Conservation (phyloP, 2,329 filamentous ascomycete genomes). For the Botrytis hyacinthi region DNA sequence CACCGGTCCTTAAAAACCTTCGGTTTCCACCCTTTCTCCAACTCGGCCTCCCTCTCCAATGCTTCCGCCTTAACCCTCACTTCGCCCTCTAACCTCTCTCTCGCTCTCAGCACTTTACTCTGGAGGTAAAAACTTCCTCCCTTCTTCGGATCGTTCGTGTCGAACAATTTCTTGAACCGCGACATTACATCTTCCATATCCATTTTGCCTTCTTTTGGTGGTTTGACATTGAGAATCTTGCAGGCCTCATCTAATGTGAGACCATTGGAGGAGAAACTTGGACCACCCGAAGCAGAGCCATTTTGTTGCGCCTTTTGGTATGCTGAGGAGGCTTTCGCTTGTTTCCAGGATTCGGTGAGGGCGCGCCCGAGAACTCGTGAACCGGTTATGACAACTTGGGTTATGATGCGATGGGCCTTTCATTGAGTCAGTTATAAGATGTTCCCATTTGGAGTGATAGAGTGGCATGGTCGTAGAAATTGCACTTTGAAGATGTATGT, state of each 20-base stretch:
- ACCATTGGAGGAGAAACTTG: slow-evolving; percentile 58
- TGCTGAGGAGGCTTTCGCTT: slow-evolving; percentile 82
- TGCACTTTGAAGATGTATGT: not conserved
- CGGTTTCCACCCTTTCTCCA: slow-evolving; percentile 86
- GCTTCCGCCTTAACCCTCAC: slow-evolving; percentile 69
- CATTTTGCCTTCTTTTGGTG: slow-evolving; percentile 72
- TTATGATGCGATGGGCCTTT: slow-evolving; percentile 91
- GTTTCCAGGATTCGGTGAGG: slow-evolving; percentile 91
- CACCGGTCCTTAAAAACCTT: slow-evolving; percentile 89
- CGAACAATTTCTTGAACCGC: slow-evolving; percentile 92
- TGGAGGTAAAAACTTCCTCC: slow-evolving; percentile 98
- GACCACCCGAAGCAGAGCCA: slow-evolving; percentile 52
- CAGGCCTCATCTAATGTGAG: slow-evolving; percentile 95
- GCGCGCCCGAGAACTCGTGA: slow-evolving; percentile 88
- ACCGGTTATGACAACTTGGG: slow-evolving; percentile 88
- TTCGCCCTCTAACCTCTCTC: slow-evolving; percentile 90
- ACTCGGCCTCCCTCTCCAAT: slow-evolving; percentile 71
- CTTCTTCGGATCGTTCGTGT: slow-evolving; percentile 90
- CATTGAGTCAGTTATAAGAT: not conserved
- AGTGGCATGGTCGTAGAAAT: not conserved
- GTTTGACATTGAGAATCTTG: slow-evolving; percentile 94
- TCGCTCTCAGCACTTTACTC: slow-evolving; percentile 89
- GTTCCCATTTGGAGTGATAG: not conserved
- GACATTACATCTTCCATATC: slow-evolving; percentile 78
- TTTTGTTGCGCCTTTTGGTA: slow-evolving; percentile 69